These are phyloP conservation scores for Uncinocarpus reesii DNA, from an alignment of 2,329 filamentous ascomycete species.

Conservation along the genomic window DNA sequence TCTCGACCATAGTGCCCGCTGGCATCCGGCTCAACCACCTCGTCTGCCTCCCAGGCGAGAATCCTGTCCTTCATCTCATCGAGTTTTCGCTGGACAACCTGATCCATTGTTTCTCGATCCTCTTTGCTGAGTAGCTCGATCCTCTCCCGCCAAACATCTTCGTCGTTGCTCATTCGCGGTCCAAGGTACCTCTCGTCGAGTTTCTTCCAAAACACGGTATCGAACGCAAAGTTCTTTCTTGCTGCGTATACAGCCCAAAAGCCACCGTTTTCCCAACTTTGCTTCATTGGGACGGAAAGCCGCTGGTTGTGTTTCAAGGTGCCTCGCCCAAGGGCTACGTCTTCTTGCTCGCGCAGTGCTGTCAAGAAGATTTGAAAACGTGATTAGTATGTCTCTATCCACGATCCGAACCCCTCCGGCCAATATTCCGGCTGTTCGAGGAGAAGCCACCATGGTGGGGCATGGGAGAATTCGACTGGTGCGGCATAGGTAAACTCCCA, in stretches of 20 bases:
- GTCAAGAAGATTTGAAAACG: constrained; percentile 21
- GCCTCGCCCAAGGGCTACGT: constrained; percentile 13
- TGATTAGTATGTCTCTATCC: constrained; percentile 21
- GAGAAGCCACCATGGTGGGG: constrained; percentile 23
- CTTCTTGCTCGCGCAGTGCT: constrained; percentile 20
- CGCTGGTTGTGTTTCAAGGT: constrained; percentile 14
- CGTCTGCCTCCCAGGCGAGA: constrained; percentile 1
- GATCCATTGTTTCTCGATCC: constrained; percentile 7
- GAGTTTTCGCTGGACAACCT: constrained; percentile 8
- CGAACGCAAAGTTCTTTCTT: constrained; percentile 21
- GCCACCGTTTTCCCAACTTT: constrained; percentile 19
- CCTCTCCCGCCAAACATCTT: constrained; percentile 4
- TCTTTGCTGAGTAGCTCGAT: constrained; percentile 4
- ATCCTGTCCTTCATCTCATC: constrained; percentile 3
- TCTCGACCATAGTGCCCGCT: too few relatives aligned
- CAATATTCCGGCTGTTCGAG: constrained; percentile 19
- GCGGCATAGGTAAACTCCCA: constrained; percentile 24
- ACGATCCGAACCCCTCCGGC: constrained; percentile 20
- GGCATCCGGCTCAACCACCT: background rate
- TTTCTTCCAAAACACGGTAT: constrained; percentile 14
- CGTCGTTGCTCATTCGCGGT: background rate
- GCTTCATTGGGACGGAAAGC: constrained; percentile 18
- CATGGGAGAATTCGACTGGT: constrained; percentile 19
- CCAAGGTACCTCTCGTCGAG: constrained; percentile 7
- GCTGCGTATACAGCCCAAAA: constrained; percentile 19